These are phyloP conservation scores for Akanthomyces dipterigenus DNA, from an alignment of 2,329 filamentous ascomycete genomes.

Conservation along the genomic window DNA sequence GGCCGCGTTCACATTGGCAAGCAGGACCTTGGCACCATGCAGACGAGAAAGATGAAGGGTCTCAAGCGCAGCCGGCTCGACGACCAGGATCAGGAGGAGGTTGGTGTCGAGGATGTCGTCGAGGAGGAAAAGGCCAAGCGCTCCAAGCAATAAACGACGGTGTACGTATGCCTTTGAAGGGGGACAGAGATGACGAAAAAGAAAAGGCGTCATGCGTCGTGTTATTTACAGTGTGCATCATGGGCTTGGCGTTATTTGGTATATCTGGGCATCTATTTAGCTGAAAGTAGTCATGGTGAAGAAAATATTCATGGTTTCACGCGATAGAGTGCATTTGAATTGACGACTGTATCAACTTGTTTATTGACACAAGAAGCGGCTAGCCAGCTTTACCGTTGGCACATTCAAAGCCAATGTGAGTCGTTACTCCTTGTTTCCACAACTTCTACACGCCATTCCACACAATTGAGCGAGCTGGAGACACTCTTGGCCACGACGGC, in stretches of 20 bases:
- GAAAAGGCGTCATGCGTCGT: background rate
- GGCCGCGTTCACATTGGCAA: conserved; percentile 86
- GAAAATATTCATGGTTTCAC: background rate
- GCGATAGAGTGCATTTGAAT: background rate
- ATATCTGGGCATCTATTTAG: background rate
- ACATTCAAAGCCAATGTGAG: background rate
- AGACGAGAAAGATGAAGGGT: conserved; percentile 99
- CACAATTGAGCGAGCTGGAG: background rate
- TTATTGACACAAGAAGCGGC: background rate
- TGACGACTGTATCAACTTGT: background rate
- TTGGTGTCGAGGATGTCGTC: conserved; percentile 31
- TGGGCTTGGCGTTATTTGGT: conserved; percentile 11
- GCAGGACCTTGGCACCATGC: conserved; percentile 79
- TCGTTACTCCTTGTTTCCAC: background rate
- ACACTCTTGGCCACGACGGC: background rate
- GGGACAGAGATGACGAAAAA: background rate
- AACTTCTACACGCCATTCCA: background rate
- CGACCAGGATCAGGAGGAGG: conserved; percentile 35
- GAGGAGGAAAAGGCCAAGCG: conserved; percentile 33
- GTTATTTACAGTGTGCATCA: conserved; percentile 5
- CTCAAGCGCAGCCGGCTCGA: conserved; percentile 74
- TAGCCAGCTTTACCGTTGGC: background rate
- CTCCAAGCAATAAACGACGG: conserved; percentile 24
- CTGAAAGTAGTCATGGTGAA: background rate
- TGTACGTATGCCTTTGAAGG: background rate